Evolutionary conservation across 352 stramenopile species (phyloP).

Genomic region (Peronospora farinosa): DNA sequence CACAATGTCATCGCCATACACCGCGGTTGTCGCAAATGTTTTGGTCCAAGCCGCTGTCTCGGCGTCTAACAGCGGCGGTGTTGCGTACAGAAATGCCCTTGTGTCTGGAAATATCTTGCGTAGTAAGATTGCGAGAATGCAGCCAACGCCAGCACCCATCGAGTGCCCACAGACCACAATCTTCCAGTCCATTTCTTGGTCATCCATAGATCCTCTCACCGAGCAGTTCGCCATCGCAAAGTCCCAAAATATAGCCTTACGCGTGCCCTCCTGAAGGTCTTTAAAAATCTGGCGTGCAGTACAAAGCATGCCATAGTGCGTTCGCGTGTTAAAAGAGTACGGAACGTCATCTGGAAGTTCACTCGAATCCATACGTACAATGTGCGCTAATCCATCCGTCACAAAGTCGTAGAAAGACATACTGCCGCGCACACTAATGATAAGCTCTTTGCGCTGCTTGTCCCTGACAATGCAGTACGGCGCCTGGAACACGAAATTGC

Average conservation of each 20-base stretch:
- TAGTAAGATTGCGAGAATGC: constrained; percentile 62
- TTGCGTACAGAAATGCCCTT: constrained; percentile 56
- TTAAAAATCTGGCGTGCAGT: constrained; percentile 57
- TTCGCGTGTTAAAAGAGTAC: constrained; percentile 38
- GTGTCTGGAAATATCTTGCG: constrained; percentile 48
- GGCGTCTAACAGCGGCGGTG: constrained; percentile 59
- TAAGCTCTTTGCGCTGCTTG: constrained; percentile 49
- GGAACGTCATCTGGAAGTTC: constrained; percentile 53
- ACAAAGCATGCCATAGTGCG: constrained; percentile 68
- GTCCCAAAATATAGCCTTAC: constrained; percentile 60
- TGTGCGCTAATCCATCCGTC: constrained; percentile 62
- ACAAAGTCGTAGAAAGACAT: constrained; percentile 79
- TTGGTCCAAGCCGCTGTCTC: constrained; percentile 53
- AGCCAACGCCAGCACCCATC: constrained; percentile 71
- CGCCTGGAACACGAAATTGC: constrained; percentile 72
- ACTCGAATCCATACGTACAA: constrained; percentile 49
- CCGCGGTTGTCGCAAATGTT: constrained; percentile 54
- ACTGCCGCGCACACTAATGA: constrained; percentile 68
- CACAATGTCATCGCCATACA: constrained; percentile 72
- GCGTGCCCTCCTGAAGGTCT: constrained; percentile 51
- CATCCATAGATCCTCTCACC: constrained; percentile 6
- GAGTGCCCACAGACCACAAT: constrained; percentile 79
- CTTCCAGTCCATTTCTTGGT: constrained; percentile 36
- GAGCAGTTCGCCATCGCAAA: constrained; percentile 50
- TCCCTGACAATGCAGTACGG: constrained; percentile 76